A percentile compares a stretch with the other conserved stretches of the same genome.
phyloP scores from a whole-genome alignment of 2,329 filamentous ascomycete species.

The Trematosphaeria pertusa region DNA sequence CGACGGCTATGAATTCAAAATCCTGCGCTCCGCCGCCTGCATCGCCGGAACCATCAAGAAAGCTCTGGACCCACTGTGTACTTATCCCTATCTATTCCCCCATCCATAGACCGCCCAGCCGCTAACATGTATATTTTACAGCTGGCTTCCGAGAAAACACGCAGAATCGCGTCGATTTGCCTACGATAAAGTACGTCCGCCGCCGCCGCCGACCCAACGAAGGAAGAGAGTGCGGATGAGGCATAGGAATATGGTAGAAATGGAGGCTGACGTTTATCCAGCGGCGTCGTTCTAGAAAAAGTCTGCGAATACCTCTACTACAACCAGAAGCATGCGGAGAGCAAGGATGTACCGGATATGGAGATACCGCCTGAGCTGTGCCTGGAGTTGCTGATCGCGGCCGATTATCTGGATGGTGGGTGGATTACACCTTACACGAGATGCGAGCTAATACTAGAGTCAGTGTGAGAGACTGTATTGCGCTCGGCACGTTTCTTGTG shows the following conservation, averaged over 20 bases:
- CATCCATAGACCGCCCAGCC: background rate
- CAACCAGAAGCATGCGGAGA: slow-evolving; percentile 75
- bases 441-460: background rate
- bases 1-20: slow-evolving; percentile 79
- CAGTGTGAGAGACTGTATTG: no score
- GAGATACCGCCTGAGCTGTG: slow-evolving; percentile 81
- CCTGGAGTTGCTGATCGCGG: slow-evolving; percentile 77
- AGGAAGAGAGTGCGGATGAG: background rate
- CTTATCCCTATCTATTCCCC: slow-evolving; percentile 24
- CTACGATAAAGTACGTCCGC: slow-evolving; percentile 72
- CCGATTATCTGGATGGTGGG: slow-evolving; percentile 69
- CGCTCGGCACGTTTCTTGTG: no score
- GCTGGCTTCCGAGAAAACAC: slow-evolving; percentile 71
- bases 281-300: slow-evolving; percentile 77
- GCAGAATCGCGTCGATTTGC: slow-evolving; percentile 70
- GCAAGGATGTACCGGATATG: slow-evolving; percentile 78
- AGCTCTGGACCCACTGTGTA: slow-evolving; percentile 75
- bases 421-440: background rate
- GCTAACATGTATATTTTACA: slow-evolving; percentile 35
- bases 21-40: slow-evolving; percentile 73
- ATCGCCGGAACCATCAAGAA: slow-evolving; percentile 75
- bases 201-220: background rate
- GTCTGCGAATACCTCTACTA: slow-evolving; percentile 86
- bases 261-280: slow-evolving; percentile 45
- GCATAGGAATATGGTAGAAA: background rate